phyloP scores from a whole-genome alignment of 139 green algal species.

The Volvox reticuliferus region DNA sequence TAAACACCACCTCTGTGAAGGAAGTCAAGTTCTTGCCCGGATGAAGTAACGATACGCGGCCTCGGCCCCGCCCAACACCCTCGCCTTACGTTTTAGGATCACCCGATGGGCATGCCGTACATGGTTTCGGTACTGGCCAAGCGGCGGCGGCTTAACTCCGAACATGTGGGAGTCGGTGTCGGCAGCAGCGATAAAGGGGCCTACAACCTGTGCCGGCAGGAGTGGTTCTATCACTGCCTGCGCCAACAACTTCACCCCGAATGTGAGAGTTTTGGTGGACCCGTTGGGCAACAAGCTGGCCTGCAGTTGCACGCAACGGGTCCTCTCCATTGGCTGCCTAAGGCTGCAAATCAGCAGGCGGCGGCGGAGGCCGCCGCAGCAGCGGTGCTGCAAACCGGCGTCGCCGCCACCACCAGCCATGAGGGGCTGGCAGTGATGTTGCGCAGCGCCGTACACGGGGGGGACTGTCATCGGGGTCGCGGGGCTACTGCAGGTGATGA shows the following conservation, averaged over 20 bases:
- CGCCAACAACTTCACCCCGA: slow-evolving; percentile 20
- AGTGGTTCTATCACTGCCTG: slow-evolving; percentile 10
- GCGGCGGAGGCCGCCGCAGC: not conserved
- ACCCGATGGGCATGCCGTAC: slow-evolving; percentile 22
- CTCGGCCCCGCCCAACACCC: not conserved
- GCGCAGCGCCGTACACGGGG: not conserved
- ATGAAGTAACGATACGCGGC: not conserved
- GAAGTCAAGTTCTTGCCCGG: no score
- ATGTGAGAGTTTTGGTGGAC: slow-evolving; percentile 4
- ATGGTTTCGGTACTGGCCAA: slow-evolving; percentile 15
- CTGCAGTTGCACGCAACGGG: not conserved
- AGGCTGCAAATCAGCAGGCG: not conserved
- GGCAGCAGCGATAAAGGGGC: not conserved
- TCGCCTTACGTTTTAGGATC: not conserved
- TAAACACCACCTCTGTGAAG: no score
- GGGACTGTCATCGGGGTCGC: not conserved
- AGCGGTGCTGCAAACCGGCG: not conserved
- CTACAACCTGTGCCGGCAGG: not conserved
- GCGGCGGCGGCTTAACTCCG: not conserved
- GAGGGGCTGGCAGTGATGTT: not conserved
- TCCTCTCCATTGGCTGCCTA: not conserved
- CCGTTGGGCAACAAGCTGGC: not conserved
- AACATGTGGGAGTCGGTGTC: not conserved
- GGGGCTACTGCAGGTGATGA: not conserved
- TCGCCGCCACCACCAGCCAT: not conserved